phyloP scores from a whole-genome alignment of 352 stramenopile species.

The Phytophthora tentaculata region DNA sequence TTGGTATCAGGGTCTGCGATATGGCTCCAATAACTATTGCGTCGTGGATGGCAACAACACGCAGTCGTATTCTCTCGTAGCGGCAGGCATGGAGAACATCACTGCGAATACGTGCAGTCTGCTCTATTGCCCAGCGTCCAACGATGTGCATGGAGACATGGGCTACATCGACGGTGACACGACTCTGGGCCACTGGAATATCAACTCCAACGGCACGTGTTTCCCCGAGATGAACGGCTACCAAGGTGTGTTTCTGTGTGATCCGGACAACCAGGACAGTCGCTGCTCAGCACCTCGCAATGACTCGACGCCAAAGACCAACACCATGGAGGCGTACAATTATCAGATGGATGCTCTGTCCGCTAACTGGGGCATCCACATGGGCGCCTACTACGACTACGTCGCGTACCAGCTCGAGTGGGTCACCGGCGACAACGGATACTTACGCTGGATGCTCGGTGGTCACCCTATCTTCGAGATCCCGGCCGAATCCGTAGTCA shows the following conservation, averaged over 20 bases:
- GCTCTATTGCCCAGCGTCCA: slow-evolving; percentile 52
- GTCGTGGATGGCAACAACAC: slow-evolving; percentile 39
- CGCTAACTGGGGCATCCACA: slow-evolving; percentile 70
- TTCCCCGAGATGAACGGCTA: slow-evolving; percentile 70
- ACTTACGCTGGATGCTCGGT: slow-evolving; percentile 72
- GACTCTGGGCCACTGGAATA: slow-evolving; percentile 57
- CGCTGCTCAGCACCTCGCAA: slow-evolving; percentile 55
- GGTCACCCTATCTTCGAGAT: slow-evolving; percentile 77
- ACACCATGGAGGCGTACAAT: slow-evolving; percentile 63
- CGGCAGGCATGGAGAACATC: slow-evolving; percentile 49
- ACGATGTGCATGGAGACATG: slow-evolving; percentile 62
- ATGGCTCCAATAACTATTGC: slow-evolving; percentile 68
- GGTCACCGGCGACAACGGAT: slow-evolving; percentile 68
- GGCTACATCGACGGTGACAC: slow-evolving; percentile 55
- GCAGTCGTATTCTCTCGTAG: slow-evolving; percentile 53
- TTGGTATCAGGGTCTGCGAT: slow-evolving; percentile 68
- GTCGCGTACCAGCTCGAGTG: slow-evolving; percentile 74
- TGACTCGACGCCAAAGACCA: slow-evolving; percentile 51
- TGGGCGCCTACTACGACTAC: slow-evolving; percentile 69
- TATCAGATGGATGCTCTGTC: slow-evolving; percentile 85
- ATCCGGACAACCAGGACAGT: slow-evolving; percentile 65
- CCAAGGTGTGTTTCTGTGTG: slow-evolving; percentile 66
- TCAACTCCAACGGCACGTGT: slow-evolving; percentile 73
- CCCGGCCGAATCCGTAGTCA: slow-evolving; percentile 55
- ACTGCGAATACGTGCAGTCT: slow-evolving; percentile 53